These are phyloP conservation scores for Phascolomyces articulosus DNA, from an alignment of 371 early-diverging fungal genomes.

Conservation along the genomic window DNA sequence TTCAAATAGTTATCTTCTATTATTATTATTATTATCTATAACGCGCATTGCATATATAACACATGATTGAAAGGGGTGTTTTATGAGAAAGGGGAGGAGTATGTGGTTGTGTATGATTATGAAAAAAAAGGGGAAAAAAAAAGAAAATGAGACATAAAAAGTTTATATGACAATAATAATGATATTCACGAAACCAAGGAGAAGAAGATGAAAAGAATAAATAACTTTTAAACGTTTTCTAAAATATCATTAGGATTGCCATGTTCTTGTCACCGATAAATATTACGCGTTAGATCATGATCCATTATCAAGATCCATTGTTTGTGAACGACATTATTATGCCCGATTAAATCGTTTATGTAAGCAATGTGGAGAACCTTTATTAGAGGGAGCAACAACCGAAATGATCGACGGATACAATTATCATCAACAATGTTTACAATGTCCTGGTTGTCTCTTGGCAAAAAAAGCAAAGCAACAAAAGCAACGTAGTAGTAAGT, in stretches of 20 bases:
- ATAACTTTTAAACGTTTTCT: too few species aligned
- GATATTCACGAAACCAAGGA: not conserved
- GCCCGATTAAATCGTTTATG: not conserved
- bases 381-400: not conserved
- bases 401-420: conserved; percentile 11
- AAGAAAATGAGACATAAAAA: not conserved
- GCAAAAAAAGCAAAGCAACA: conserved; percentile 9
- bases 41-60: too few species aligned
- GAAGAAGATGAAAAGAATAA: not conserved
- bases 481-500: not conserved
- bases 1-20: too few species aligned
- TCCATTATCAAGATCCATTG: conserved; percentile 2
- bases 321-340: conserved; percentile 22
- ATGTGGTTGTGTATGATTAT: not conserved
- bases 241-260: conserved; percentile 18
- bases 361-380: conserved; percentile 10
- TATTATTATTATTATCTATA: too few species aligned
- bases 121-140: not conserved
- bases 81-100: conserved; percentile 1
- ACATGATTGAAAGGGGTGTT: not conserved
- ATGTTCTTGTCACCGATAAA: conserved; percentile 17
- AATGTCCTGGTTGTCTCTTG: conserved; percentile 18
- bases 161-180: not conserved
- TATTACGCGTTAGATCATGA: conserved; percentile 20
- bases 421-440: conserved; percentile 21